phyloP scores from a whole-genome alignment of 768 basidiomycete species.

The Phaeotremella skinneri region DNA sequence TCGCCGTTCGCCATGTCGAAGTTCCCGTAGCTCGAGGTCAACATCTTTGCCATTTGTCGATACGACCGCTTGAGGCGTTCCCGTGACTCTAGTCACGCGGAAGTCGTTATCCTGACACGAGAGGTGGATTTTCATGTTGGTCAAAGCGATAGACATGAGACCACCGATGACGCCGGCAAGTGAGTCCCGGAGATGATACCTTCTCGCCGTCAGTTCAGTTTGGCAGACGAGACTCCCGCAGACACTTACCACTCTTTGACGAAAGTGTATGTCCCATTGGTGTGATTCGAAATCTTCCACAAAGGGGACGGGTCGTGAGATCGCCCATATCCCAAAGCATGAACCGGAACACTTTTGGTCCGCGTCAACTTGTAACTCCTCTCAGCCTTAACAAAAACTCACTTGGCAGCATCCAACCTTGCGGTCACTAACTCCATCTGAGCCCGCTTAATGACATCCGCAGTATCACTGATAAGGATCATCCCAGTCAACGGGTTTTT shows the following conservation, averaged over 20 bases:
- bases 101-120: constrained; percentile 88
- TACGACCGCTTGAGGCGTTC: constrained; percentile 80
- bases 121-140: constrained; percentile 93
- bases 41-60: constrained; percentile 90
- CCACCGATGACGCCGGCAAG: constrained; percentile 93
- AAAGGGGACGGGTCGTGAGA: constrained; percentile 96
- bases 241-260: constrained; percentile 76
- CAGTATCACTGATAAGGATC: constrained; percentile 86
- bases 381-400: constrained; percentile 12
- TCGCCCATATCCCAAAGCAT: constrained; percentile 93
- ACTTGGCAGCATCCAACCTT: constrained; percentile 90
- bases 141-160: constrained; percentile 89
- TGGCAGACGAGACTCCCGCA: neutral
- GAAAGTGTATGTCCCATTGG: constrained; percentile 94
- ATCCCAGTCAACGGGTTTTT: constrained; percentile 88
- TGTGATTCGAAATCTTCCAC: constrained; percentile 99
- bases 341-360: constrained; percentile 69
- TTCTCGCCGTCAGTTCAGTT: constrained; percentile 9
- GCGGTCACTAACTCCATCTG: constrained; percentile 99
- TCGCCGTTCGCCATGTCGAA: constrained; percentile 92
- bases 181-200: constrained; percentile 83
- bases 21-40: constrained; percentile 89
- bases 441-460: constrained; percentile 85
- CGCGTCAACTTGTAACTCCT: neutral
- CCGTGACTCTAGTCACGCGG: constrained; percentile 90